Evolutionary conservation across 2,329 filamentous ascomycete species (phyloP), one percentile per base, ranked within the genome.

Genomic region (Talaromyces amestolkiae): DNA sequence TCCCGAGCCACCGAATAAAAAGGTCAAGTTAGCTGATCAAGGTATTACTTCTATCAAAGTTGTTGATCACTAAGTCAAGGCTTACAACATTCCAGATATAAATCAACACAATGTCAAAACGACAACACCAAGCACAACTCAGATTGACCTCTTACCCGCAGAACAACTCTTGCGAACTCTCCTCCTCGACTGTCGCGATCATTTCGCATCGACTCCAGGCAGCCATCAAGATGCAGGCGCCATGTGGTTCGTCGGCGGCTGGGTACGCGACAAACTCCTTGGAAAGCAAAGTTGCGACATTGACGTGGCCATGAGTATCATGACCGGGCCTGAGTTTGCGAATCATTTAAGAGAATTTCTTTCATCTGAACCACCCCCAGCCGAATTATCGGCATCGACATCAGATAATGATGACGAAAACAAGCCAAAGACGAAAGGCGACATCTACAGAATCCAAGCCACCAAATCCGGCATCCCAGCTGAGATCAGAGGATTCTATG

Each of bases 161-260:
- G 61, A 63, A 47, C 39, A 58, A n/a, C 61, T 63, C 31, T 17
- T 63, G 51, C 6, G 61, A 13, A 33, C 53, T 27, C 41, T 63
- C 6, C 31, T 63, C 15, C 51, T 63, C 11, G 61, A 63, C 31
- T 58, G 51, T n/a, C 61, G 61, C 17, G 51, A 63, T 4, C 19
- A 59, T 45, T n/a, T 58, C 22, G 11, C 37, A 17, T 15, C 35
- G 31, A n/a, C 56, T 19, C n/a, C 13, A 11, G 45, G 3, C 27
- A 51, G 51, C 27, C 33, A 17, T 19, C 43, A 31, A 3, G 56
- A 13, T 33, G 56, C 35, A 45, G 39, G 37, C 2, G 39, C 33
- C n/a, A 63, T 63, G 61, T 63, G 61, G 61, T 58, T 63, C 53
- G 61, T 63, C 39, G 61, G 61, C 61, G 61, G 61, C 31, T 63